A percentile compares a stretch with the other conserved stretches of the same genome.
Evolutionary conservation across 352 stramenopile genomes (phyloP).

Genomic region (Globisporangium apiculatum): DNA sequence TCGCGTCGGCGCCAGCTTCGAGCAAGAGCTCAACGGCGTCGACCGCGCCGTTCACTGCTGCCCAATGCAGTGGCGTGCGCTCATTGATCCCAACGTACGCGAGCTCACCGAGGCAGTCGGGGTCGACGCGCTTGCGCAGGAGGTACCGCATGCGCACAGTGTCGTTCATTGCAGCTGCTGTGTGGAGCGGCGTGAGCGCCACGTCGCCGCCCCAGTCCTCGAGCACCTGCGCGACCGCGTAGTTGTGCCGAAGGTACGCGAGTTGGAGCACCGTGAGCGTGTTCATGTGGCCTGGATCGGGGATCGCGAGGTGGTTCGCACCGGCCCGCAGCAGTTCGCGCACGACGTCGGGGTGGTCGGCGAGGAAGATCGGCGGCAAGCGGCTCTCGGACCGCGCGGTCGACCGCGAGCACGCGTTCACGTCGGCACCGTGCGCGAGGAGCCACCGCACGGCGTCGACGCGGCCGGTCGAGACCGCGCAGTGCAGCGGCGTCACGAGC

Average conservation of each 20-base stretch:
- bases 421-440: slow-evolving; percentile 44
- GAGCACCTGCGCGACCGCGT: slow-evolving; percentile 62
- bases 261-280: slow-evolving; percentile 72
- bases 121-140: slow-evolving; percentile 37
- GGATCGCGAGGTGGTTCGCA: slow-evolving; percentile 56
- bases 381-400: slow-evolving; percentile 65
- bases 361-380: slow-evolving; percentile 71
- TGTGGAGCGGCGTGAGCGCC: slow-evolving; percentile 71
- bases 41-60: slow-evolving; percentile 49
- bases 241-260: slow-evolving; percentile 72
- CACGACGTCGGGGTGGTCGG: slow-evolving; percentile 62
- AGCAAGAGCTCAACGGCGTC: slow-evolving; percentile 62
- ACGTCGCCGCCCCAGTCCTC: slow-evolving; percentile 80
- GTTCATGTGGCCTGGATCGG: slow-evolving; percentile 76
- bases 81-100: slow-evolving; percentile 72
- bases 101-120: slow-evolving; percentile 72
- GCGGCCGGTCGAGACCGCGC: slow-evolving; percentile 60
- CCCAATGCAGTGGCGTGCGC: slow-evolving; percentile 76
- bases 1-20: slow-evolving; percentile 52
- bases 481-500: slow-evolving; percentile 76
- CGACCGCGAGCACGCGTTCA: slow-evolving; percentile 40
- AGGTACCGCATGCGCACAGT: slow-evolving; percentile 48
- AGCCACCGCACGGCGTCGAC: slow-evolving; percentile 66
- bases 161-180: slow-evolving; percentile 54
- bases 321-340: slow-evolving; percentile 53